Conservation (phyloP, 148 eudicot species). For the Polygonum maritimum region DNA sequence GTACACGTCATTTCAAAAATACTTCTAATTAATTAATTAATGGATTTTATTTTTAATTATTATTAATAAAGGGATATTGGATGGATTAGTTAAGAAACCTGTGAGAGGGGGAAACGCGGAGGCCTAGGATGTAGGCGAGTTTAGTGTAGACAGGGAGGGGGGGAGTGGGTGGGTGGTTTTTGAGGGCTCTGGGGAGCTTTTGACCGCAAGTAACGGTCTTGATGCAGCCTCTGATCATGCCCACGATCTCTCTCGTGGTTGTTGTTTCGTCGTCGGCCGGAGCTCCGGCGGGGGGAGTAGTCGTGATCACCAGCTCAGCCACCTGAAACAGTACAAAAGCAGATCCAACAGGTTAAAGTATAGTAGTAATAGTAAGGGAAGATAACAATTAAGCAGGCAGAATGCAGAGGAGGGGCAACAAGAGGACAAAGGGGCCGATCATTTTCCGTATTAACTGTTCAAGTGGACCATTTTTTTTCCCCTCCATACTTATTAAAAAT, state of each 20-base stretch:
- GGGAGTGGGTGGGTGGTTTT: conserved; percentile 10
- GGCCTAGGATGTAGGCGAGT: conserved; percentile 84
- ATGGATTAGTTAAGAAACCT: conserved; percentile 18
- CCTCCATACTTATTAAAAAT: no score
- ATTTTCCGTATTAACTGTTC: not conserved
- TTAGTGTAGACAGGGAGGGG: conserved; percentile 53
- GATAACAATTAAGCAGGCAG: not conserved
- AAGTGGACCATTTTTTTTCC: not conserved
- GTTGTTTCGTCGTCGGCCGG: no score
- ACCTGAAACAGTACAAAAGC: conserved; percentile 28
- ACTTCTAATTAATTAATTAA: not conserved
- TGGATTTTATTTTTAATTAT: no score
- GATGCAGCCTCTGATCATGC: conserved; percentile 87
- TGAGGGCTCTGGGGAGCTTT: conserved; percentile 27
- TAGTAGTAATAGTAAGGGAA: no score
- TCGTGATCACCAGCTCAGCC: conserved; percentile 43
- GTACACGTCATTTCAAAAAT: no score
- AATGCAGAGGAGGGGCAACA: not conserved
- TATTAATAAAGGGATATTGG: no score
- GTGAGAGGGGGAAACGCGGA: conserved; percentile 78
- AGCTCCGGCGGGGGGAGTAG: not conserved
- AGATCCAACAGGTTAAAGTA: not conserved
- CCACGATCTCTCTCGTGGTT: conserved; percentile 51
- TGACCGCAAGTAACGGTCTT: conserved; percentile 80
- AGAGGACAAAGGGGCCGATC: not conserved